Percentiles rank a stretch among this genome's conserved stretches.
Conservation (phyloP, 352 stramenopile genomes). For the Pythium periplocum region DNA sequence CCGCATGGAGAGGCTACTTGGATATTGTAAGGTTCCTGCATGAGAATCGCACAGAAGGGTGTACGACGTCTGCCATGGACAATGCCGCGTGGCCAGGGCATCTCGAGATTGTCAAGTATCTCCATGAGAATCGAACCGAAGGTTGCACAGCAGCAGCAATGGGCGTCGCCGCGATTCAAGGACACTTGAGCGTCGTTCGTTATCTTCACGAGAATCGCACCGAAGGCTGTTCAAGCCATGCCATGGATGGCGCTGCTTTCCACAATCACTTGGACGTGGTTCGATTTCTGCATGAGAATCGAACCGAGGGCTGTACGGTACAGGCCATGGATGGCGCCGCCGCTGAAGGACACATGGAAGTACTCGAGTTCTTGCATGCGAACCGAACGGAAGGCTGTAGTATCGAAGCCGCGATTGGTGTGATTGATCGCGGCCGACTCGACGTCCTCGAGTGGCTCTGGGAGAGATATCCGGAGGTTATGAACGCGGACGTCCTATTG, state of each 20-base stretch:
- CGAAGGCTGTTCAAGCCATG: conserved; percentile 52
- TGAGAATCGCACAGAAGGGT: conserved; percentile 31
- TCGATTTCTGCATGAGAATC: conserved; percentile 45
- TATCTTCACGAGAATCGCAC: conserved; percentile 49
- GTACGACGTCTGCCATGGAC: conserved; percentile 45
- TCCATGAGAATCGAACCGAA: conserved; percentile 47
- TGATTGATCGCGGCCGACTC: conserved; percentile 11
- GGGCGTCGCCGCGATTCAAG: conserved; percentile 47
- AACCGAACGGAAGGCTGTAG: conserved; percentile 18
- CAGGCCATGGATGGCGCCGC: conserved; percentile 21
- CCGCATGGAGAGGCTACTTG: conserved; percentile 61
- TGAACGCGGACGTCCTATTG: conserved; percentile 12
- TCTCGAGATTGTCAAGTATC: conserved; percentile 45
- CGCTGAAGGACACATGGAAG: conserved; percentile 18
- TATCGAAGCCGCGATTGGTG: conserved; percentile 16
- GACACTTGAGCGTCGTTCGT: conserved; percentile 44
- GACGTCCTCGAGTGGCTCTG: conserved; percentile 21
- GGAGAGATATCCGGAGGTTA: conserved; percentile 8
- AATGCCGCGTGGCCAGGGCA: conserved; percentile 57
- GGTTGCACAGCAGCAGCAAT: conserved; percentile 57
- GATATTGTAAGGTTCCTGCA: conserved; percentile 62
- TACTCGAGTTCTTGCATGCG: conserved; percentile 21
- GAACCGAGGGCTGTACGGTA: conserved; percentile 44
- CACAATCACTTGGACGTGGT: conserved; percentile 49
- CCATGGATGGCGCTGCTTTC: conserved; percentile 55